Conservation (phyloP, 129 eudicot genomes). For the Smallanthus sonchifolius region DNA sequence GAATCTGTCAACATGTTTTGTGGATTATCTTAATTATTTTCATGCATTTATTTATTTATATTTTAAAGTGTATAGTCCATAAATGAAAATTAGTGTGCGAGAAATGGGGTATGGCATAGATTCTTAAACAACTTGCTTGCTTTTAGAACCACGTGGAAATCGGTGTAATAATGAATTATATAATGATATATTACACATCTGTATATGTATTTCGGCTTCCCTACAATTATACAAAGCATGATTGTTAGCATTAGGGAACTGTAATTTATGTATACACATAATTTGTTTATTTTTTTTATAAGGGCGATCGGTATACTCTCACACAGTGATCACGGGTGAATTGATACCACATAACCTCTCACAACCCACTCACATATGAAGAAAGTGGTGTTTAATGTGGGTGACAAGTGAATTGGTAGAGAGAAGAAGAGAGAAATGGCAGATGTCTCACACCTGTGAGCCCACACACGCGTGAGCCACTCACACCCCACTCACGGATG, state of each 20-base stretch:
- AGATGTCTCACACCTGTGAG: too few relatives aligned
- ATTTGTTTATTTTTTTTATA: neutral
- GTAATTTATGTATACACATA: neutral
- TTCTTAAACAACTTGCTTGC: conserved; percentile 26
- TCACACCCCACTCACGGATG: too few relatives aligned
- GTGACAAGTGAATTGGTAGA: too few relatives aligned
- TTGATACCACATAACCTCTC: too few relatives aligned
- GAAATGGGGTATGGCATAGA: conserved; percentile 14
- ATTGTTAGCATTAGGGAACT: neutral
- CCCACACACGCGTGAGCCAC: too few relatives aligned
- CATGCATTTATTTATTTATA: neutral
- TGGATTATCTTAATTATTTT: neutral
- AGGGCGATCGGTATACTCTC: too few relatives aligned
- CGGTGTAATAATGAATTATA: neutral
- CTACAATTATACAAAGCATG: neutral
- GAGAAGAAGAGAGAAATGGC: too few relatives aligned
- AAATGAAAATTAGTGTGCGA: conserved; percentile 3
- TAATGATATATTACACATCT: neutral
- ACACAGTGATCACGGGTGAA: too few relatives aligned
- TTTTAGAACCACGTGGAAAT: conserved; percentile 31
- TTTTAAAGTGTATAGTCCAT: conserved; percentile 4
- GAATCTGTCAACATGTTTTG: neutral
- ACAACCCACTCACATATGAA: too few relatives aligned
- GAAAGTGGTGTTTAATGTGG: too few relatives aligned
- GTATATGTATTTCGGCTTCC: conserved; percentile 2